Base-by-base conservation (phyloP, 2,329 filamentous ascomycete species). In the Beauveria australis region DNA sequence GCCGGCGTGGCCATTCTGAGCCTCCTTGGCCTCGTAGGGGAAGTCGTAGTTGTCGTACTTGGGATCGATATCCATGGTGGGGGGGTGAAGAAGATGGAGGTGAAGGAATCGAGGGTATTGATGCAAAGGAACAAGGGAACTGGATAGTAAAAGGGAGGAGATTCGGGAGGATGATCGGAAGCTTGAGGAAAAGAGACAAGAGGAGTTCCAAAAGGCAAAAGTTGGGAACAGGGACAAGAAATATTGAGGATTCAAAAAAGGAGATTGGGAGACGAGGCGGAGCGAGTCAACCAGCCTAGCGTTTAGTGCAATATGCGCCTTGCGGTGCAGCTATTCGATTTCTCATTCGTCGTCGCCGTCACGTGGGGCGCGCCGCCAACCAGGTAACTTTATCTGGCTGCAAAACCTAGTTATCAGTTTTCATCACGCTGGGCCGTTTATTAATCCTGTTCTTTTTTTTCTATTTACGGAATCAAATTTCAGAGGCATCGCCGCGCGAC, bases 41-140 rank as follows among this genome's bases (percentile, higher is more conserved):
- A 85, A 97, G 76, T 97, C 92, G 77, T 94, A 97, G 80, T 95
- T 75, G 79, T 97, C 94, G 81, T 97, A 96, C 79, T 96, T 97
- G 74, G 90, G 82, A 76, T 96, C 87, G 69, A 91, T 73, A 73
- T 84, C 78, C 77, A 85, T 79, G 70, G 72, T 73, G 70, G 60
- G 63, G 63, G 59, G 40, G 33, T 28, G 65, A 63, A 62, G 61
- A 30, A 55, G 60, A 44, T 24, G 46, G 43, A 59, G 64, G 37
- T 19, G 52, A 47, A 37, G n/a, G 16, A 46, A 37, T 43, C 22
- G 52, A 61, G 52, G 28, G 56, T 59, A 53, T 53, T 46, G 40
- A 53, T 53, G 48, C 48, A 44, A 43, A 26, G 28, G 18, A 19
- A 49, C n/a, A 8, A 26, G 48, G 10, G 37, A 26, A 19, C 14